A percentile compares a stretch with the other conserved stretches of the same genome.
Evolutionary conservation across 352 stramenopile genomes (phyloP).

Genomic region (Phytophthora macrochlamydospora): DNA sequence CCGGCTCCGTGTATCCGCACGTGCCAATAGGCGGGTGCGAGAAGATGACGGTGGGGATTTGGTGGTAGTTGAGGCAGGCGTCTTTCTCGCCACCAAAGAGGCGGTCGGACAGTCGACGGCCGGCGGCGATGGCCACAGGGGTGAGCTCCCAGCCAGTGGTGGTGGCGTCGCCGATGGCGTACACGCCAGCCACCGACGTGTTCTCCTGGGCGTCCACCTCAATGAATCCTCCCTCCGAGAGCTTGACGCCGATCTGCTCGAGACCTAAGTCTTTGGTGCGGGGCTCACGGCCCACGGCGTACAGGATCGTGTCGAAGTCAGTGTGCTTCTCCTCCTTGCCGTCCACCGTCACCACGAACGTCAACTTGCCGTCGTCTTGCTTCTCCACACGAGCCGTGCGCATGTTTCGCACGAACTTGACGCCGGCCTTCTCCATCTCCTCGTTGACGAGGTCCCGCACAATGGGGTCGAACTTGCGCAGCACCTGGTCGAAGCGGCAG

Average conservation of each 20-base stretch:
- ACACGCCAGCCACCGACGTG: conserved; percentile 87
- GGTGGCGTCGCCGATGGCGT: conserved; percentile 94
- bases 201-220: conserved; percentile 92
- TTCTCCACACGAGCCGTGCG: conserved; percentile 82
- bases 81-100: conserved; percentile 88
- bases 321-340: conserved; percentile 54
- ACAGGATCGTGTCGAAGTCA: conserved; percentile 65
- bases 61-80: conserved; percentile 89
- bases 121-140: conserved; percentile 89
- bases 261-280: conserved; percentile 89
- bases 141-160: conserved; percentile 88
- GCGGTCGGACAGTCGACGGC: conserved; percentile 88
- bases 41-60: conserved; percentile 97
- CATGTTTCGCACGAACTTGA: conserved; percentile 64
- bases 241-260: conserved; percentile 74
- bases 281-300: conserved; percentile 87
- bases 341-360: conserved; percentile 61
- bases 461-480: conserved; percentile 91
- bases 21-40: conserved; percentile 96
- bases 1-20: conserved; percentile 92
- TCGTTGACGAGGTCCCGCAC: conserved; percentile 81
- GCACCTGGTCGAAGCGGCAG: conserved; percentile 86
- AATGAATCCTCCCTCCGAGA: conserved; percentile 85
- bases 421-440: conserved; percentile 74
- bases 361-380: conserved; percentile 83